phyloP scores from a whole-genome alignment of 768 basidiomycete species.

The Boletellus sp. region DNA sequence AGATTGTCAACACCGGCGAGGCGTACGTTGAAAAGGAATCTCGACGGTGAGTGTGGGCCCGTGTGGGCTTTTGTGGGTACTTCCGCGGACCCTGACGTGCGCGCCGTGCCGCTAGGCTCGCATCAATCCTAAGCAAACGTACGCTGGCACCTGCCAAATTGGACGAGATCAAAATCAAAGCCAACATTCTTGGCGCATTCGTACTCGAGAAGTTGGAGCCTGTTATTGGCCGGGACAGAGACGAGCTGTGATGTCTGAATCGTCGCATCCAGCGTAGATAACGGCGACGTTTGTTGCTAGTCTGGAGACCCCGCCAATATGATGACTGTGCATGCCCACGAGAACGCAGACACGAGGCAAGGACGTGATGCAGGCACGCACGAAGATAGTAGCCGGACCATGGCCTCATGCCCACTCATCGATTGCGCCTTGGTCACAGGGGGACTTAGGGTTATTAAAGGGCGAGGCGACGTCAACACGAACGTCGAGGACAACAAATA shows the following conservation, averaged over 20 bases:
- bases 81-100: conserved; percentile 11
- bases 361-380: conserved; percentile 25
- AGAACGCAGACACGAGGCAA: conserved; percentile 20
- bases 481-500: conserved; percentile 7
- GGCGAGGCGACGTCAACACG: conserved; percentile 5
- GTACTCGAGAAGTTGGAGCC: conserved; percentile 36
- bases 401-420: conserved; percentile 23
- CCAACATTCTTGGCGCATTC: conserved; percentile 78
- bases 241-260: conserved; percentile 41
- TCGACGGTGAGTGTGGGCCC: conserved; percentile 55
- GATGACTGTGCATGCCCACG: conserved; percentile 3
- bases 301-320: conserved; percentile 17
- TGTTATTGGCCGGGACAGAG: conserved; percentile 26
- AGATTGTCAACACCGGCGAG: conserved; percentile 65
- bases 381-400: conserved; percentile 19
- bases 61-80: not conserved
- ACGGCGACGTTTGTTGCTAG: conserved; percentile 14
- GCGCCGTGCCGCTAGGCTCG: conserved; percentile 45
- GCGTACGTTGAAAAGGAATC: conserved; percentile 84
- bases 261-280: conserved; percentile 10
- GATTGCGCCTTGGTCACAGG: conserved; percentile 13
- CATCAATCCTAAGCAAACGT: conserved; percentile 73
- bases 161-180: conserved; percentile 91
- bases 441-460: conserved; percentile 13
- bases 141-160: conserved; percentile 73